phyloP scores from a whole-genome alignment of 257 asterid species.

The Parsonsia alboflavescens region DNA sequence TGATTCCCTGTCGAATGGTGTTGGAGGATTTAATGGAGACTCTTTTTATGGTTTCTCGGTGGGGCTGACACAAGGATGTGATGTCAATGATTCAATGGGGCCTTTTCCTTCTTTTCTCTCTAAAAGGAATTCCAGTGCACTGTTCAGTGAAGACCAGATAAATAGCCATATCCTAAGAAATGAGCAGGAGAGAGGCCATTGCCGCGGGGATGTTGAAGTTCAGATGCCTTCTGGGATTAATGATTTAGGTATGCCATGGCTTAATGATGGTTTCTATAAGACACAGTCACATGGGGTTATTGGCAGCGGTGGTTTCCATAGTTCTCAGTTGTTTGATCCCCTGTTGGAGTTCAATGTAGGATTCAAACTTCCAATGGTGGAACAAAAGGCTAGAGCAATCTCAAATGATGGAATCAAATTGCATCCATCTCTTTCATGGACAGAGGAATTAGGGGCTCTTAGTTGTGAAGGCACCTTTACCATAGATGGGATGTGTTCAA shows the following conservation, averaged over 20 bases:
- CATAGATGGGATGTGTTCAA: slow-evolving; percentile 19
- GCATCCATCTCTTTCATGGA: not conserved
- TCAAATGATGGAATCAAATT: slow-evolving; percentile 10
- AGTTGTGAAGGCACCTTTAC: slow-evolving; percentile 18
- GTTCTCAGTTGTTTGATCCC: slow-evolving; percentile 20
- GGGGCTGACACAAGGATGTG: slow-evolving; percentile 10
- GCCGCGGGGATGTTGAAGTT: not conserved
- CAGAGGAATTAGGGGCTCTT: slow-evolving; percentile 6
- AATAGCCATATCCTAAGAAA: slow-evolving; percentile 4
- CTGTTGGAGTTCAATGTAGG: slow-evolving; percentile 11
- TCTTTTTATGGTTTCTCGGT: not conserved
- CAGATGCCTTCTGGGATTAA: slow-evolving; percentile 17
- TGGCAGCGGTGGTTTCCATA: slow-evolving; percentile 9
- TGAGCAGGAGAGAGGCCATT: slow-evolving; percentile 13
- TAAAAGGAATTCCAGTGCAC: not conserved
- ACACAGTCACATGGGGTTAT: slow-evolving; percentile 5
- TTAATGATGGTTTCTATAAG: slow-evolving; percentile 5
- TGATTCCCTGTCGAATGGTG: slow-evolving; percentile 15
- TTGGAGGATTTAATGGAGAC: slow-evolving; percentile 12
- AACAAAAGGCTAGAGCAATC: slow-evolving; percentile 6
- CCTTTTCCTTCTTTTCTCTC: slow-evolving; percentile 8
- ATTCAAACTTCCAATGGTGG: slow-evolving; percentile 7
- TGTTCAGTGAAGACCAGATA: not conserved
- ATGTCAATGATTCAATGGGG: slow-evolving; percentile 16
- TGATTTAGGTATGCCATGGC: slow-evolving; percentile 8